These are phyloP conservation scores for Thraustochytrium sp. DNA, from an alignment of 352 stramenopile species.

Conservation along the genomic window DNA sequence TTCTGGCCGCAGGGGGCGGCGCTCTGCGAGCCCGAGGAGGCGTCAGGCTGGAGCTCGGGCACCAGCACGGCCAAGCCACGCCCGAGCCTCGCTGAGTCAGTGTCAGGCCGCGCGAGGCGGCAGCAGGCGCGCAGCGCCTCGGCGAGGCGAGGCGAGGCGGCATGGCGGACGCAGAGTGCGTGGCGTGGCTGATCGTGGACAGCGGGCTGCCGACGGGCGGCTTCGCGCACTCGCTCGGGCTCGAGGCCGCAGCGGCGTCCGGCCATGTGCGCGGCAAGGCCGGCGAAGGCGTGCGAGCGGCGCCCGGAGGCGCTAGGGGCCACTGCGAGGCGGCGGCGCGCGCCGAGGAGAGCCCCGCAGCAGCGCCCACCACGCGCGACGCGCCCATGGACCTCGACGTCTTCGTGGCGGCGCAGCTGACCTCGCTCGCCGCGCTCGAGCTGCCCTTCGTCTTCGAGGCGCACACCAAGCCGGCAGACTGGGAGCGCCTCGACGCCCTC, in stretches of 20 bases:
- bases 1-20: too few relatives aligned
- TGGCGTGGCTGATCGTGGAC: slow-evolving; percentile 55
- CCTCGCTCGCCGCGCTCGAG: background rate
- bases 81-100: too few relatives aligned
- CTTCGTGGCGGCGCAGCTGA: background rate
- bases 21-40: too few relatives aligned
- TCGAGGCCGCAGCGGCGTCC: slow-evolving; percentile 60
- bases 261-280: slow-evolving; percentile 48
- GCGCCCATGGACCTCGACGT: slow-evolving; percentile 37
- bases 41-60: too few relatives aligned
- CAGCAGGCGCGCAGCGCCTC: too few relatives aligned
- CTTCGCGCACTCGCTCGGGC: slow-evolving; percentile 63
- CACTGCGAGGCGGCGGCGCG: background rate
- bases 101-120: too few relatives aligned
- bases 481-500: background rate
- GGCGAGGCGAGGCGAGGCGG: too few relatives aligned
- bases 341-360: background rate
- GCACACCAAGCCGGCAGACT: background rate
- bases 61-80: too few relatives aligned
- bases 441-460: slow-evolving; percentile 26
- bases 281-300: background rate
- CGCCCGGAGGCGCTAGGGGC: background rate
- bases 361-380: background rate
- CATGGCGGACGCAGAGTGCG: background rate
- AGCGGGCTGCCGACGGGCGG: slow-evolving; percentile 59